phyloP scores from a whole-genome alignment of 2,329 filamentous ascomycete genomes.

The Apiospora sp. region DNA sequence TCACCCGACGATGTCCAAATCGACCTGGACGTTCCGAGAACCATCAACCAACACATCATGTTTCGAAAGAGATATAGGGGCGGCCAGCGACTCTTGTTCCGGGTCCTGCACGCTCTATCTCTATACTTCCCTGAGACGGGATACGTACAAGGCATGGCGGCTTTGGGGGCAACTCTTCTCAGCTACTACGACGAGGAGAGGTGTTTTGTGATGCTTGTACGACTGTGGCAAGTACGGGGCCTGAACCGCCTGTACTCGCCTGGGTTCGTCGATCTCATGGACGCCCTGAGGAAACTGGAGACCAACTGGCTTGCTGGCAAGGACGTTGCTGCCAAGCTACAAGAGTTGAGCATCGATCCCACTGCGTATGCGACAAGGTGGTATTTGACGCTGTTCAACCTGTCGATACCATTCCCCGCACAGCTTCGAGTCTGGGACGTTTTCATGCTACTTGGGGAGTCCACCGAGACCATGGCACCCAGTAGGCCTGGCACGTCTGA shows the following conservation, averaged over 20 bases:
- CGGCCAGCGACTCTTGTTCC: constrained; percentile 89
- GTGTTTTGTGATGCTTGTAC: constrained; percentile 95
- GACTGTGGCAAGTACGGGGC: constrained; percentile 89
- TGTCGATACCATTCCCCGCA: constrained; percentile 91
- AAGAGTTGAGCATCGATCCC: constrained; percentile 79
- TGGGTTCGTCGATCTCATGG: constrained; percentile 88
- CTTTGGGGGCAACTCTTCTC: constrained; percentile 87
- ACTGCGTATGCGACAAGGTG: constrained; percentile 96
- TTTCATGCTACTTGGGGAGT: constrained; percentile 90
- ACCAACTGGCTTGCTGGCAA: constrained; percentile 80
- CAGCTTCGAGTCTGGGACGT: constrained; percentile 98
- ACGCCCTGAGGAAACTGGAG: constrained; percentile 85
- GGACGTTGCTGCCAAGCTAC: constrained; percentile 81
- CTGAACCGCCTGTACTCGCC: constrained; percentile 83
- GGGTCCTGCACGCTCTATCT: constrained; percentile 89
- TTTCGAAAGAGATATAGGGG: constrained; percentile 91
- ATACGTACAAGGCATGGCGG: constrained; percentile 98
- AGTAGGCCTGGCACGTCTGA: constrained; percentile 24
- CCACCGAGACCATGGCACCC: constrained; percentile 38
- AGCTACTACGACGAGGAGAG: constrained; percentile 98
- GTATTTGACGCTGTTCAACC: constrained; percentile 98
- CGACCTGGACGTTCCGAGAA: constrained; percentile 93
- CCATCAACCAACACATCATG: constrained; percentile 97
- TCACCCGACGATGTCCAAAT: constrained; percentile 96
- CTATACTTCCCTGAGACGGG: constrained; percentile 91